Conservation (phyloP, 768 basidiomycete species). For the Lanmaoa rubissima region DNA sequence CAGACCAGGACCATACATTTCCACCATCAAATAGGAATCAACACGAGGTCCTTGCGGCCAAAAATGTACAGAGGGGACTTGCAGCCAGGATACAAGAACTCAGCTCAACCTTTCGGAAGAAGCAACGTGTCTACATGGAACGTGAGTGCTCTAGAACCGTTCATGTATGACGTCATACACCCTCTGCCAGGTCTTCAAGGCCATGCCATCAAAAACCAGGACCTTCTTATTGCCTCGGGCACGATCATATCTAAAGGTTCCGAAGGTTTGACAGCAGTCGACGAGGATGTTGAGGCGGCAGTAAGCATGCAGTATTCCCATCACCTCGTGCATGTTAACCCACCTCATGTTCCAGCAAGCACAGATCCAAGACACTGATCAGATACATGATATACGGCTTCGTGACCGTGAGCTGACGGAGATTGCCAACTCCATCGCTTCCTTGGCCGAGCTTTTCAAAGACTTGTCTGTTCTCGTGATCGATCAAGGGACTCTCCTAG, state of each 20-base stretch:
- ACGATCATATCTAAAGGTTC: constrained; percentile 78
- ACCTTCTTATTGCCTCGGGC: constrained; percentile 87
- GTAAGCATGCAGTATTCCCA: constrained; percentile 45
- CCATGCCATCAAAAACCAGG: constrained; percentile 96
- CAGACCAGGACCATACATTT: constrained; percentile 57
- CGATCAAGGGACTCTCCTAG: constrained; percentile 95
- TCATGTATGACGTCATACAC: constrained; percentile 8
- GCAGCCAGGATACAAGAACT: constrained; percentile 96
- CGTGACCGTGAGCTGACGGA: constrained; percentile 76
- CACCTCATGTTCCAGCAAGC: constrained; percentile 27
- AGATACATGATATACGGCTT: constrained; percentile 40
- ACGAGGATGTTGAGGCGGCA: constrained; percentile 88
- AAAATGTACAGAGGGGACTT: constrained; percentile 93
- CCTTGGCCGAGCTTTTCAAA: constrained; percentile 93
- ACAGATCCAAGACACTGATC: constrained; percentile 37
- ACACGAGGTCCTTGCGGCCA: constrained; percentile 65
- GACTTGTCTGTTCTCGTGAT: constrained; percentile 92
- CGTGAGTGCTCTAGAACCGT: constrained; percentile 55
- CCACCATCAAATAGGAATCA: constrained; percentile 51
- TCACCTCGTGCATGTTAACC: constrained; percentile 14
- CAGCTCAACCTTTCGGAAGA: constrained; percentile 91
- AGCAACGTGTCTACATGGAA: constrained; percentile 97
- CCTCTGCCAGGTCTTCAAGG: constrained; percentile 78
- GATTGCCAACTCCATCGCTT: constrained; percentile 89
- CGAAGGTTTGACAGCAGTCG: constrained; percentile 79